phyloP scores from a whole-genome alignment of 257 asterid genomes.

The Paraleonurus japonicus region DNA sequence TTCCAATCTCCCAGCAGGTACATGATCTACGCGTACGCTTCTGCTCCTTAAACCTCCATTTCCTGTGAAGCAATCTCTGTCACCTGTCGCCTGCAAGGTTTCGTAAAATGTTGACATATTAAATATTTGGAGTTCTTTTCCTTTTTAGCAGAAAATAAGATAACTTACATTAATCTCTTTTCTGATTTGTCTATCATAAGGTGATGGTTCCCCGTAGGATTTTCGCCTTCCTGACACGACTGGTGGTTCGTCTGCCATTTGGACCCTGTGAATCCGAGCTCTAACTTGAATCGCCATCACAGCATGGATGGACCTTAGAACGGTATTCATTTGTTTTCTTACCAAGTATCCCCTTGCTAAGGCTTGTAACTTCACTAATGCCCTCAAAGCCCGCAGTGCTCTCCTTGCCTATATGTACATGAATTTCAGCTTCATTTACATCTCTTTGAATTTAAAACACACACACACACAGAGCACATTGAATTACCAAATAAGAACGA shows the following conservation, averaged over 20 bases:
- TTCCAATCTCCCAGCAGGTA: slow-evolving; percentile 36
- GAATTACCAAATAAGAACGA: slow-evolving; percentile 67
- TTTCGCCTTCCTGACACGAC: slow-evolving; percentile 23
- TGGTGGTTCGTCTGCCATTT: slow-evolving; percentile 42
- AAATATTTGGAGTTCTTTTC: background rate
- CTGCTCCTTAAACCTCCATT: slow-evolving; percentile 39
- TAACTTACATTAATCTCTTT: slow-evolving; percentile 32
- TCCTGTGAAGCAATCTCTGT: slow-evolving; percentile 21
- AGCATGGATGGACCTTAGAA: slow-evolving; percentile 58
- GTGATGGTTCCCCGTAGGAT: slow-evolving; percentile 29
- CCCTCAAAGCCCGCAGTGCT: slow-evolving; percentile 66
- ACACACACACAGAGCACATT: background rate
- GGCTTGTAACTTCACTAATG: slow-evolving; percentile 78
- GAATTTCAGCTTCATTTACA: background rate
- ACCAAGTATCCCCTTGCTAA: slow-evolving; percentile 73
- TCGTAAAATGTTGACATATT: background rate
- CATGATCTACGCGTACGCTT: slow-evolving; percentile 34
- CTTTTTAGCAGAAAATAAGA: background rate
- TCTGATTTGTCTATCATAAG: slow-evolving; percentile 29
- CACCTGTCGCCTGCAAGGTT: slow-evolving; percentile 35
- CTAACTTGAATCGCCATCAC: slow-evolving; percentile 65
- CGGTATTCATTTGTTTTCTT: slow-evolving; percentile 54
- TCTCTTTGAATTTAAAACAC: background rate
- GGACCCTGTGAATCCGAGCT: slow-evolving; percentile 62
- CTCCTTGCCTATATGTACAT: slow-evolving; percentile 61